Base-by-base conservation (phyloP, 2,329 filamentous ascomycete species). In the Fusarium sacchari region DNA sequence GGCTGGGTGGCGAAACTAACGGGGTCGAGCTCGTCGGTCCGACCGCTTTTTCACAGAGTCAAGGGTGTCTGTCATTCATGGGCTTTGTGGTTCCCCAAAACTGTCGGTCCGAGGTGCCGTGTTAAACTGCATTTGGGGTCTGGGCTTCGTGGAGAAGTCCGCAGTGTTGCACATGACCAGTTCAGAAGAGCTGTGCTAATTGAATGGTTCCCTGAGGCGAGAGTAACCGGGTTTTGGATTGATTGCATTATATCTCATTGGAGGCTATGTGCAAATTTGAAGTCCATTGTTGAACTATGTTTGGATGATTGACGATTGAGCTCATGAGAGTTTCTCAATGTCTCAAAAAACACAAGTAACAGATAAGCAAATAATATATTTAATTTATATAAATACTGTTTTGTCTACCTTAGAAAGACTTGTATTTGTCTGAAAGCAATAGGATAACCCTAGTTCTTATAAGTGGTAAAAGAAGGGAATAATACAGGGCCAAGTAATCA, bases 21-120 rank as follows among this genome's bases (percentile, higher is more conserved):
- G 26, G 37, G 34, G 53, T 32, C 20, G 17, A 28, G n/a, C 22
- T 55, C 60, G 70, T 73, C 71, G 71, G 71, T 43, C 71, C 71
- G 71, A 73, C n/a, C n/a, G n/a, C n/a, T 3, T 28, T 15, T 20
- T 34, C 26, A 8, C n/a, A 26, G 37, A 68, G 42, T 34, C 37
- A 39, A 67, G 56, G 26, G 6, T 55, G 30, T n/a, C n/a, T n/a
- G n/a, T 44, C 40, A 40, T n/a, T 43, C n/a, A 61, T 37, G 26
- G 18, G 7, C 6, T 47, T 2, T 39, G 9, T 52, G 24, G 14
- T 7, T 8, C 12, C 0, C 12, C 5, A 6, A 6, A 0, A 5
- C 11, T 65, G 43, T 64, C 64, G 64, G 58, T 39, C 64, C 59
- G 69, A 65, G 30, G 22, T 39, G 15, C 4, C 30, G 26, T 11